Evolutionary conservation across 192 early-diverging fungal species (phyloP), one percentile per base, ranked within the genome.

Genomic region (Coemansia sp.): DNA sequence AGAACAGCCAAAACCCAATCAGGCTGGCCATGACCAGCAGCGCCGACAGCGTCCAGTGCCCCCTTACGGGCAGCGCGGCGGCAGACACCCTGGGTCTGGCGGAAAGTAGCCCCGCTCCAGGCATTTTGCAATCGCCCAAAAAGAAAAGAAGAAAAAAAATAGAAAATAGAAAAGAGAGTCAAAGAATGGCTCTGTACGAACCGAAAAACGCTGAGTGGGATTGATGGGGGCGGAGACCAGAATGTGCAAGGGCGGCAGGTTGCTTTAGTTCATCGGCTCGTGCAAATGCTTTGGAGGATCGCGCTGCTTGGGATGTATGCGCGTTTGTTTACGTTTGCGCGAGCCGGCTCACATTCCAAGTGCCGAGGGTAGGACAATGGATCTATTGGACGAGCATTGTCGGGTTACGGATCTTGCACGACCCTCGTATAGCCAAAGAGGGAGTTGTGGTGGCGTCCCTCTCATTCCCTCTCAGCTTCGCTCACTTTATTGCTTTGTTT

Each of bases 1-100:
- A 64, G 70, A 94, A 92, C 51, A 91, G 71, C 66, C 86, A 87
- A n/a, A 91, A 66, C 8, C 87, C 90, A 2, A 84, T 60, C 0
- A 68, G 38, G 17, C 47, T 60, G 4, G 53, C 59, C 4, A 45
- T 24, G n/a, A 73, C 60, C 15, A 79, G 10, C 29, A 67, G 19
- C 14, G 45, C 12, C 19, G 68, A 73, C 27, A 73, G 19, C 20
- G 45, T 6, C 77, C 77, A 79, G 56, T 67, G 68, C 36, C 64
- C 77, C 51, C 71, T 63, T 20, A 53, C 60, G 14, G 71, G 43
- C 43, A 79, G 61, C 41, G 47, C 46, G 22, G 46, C 20, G 11
- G 22, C 46, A 11, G 32, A 7, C 7, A 7, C 32, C 32, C 32
- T 35, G 32, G 32, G 32, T 35, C 32, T 35, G 32, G 32, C 32